Percentiles rank a stretch among this genome's conserved stretches.
Evolutionary conservation across 2,329 filamentous ascomycete genomes (phyloP).

Genomic region (Neoscytalidium dimidiatum): DNA sequence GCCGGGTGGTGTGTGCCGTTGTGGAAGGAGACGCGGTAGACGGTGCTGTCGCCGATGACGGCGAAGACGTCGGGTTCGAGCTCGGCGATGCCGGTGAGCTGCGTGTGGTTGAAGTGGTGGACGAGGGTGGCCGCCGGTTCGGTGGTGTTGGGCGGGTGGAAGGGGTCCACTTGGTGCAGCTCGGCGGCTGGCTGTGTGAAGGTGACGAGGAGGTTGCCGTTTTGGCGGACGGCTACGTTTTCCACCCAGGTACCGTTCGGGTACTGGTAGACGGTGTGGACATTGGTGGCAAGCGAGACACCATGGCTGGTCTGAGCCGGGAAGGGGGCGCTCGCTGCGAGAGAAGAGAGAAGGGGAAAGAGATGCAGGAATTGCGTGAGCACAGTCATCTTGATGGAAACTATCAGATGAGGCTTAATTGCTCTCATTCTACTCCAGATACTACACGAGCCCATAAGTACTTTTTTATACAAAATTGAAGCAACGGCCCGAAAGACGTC

Average conservation of each 20-base stretch:
- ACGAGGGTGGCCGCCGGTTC: slow-evolving; percentile 28
- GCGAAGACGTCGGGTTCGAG: slow-evolving; percentile 33
- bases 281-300: background rate
- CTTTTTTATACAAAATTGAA: background rate
- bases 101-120: slow-evolving; percentile 27
- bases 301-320: background rate
- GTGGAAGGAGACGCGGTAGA: background rate
- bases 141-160: background rate
- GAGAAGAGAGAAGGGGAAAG: background rate
- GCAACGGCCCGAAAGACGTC: no score
- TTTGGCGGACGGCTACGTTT: slow-evolving; percentile 39
- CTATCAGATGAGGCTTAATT: background rate
- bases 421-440: no score
- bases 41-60: slow-evolving; percentile 22
- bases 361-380: background rate
- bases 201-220: slow-evolving; percentile 38
- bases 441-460: no score
- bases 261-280: slow-evolving; percentile 28
- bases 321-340: no score
- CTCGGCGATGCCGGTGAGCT: background rate
- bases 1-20: background rate
- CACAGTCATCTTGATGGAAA: background rate
- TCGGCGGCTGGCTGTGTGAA: slow-evolving; percentile 30
- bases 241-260: slow-evolving; percentile 34
- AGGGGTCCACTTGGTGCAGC: slow-evolving; percentile 37